These are phyloP conservation scores for Ophiostoma ulmi DNA, from an alignment of 2,329 filamentous ascomycete genomes.

Conservation along the genomic window DNA sequence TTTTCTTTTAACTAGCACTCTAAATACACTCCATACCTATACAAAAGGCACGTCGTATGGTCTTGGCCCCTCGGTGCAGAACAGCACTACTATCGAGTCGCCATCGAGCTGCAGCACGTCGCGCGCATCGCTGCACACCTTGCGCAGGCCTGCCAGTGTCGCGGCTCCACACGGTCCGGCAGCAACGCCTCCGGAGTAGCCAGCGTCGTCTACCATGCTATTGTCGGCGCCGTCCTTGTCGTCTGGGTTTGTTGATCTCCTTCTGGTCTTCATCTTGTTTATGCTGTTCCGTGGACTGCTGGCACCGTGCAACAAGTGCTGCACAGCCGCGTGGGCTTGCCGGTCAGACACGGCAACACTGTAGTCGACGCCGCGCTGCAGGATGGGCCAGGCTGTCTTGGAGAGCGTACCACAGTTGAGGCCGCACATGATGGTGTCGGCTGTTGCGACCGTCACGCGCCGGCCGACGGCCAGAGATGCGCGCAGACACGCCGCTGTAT, in stretches of 20 bases:
- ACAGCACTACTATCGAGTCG: slow-evolving; percentile 23
- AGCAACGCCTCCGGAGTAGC: slow-evolving; percentile 25
- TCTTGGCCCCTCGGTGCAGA: slow-evolving; percentile 25
- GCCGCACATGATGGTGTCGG: slow-evolving; percentile 65
- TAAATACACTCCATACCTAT: neutral
- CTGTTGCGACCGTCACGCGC: slow-evolving; percentile 48
- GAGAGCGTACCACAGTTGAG: slow-evolving; percentile 69
- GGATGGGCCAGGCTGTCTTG: slow-evolving; percentile 56
- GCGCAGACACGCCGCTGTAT: slow-evolving; percentile 56
- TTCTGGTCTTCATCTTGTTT: neutral
- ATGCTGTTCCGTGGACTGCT: neutral
- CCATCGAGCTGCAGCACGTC: slow-evolving; percentile 18
- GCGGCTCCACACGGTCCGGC: slow-evolving; percentile 39
- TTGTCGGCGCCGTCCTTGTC: neutral
- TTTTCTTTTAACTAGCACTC: neutral
- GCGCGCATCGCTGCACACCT: slow-evolving; percentile 21
- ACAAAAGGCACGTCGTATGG: slow-evolving; percentile 23
- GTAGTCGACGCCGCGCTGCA: slow-evolving; percentile 55
- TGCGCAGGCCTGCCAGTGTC: slow-evolving; percentile 46
- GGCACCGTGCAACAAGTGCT: slow-evolving; percentile 42
- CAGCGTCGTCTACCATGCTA: neutral
- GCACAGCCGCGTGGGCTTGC: slow-evolving; percentile 56
- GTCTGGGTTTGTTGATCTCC: neutral
- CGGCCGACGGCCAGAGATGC: slow-evolving; percentile 48
- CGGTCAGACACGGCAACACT: slow-evolving; percentile 56